phyloP scores from a whole-genome alignment of 2,329 filamentous ascomycete genomes.

The Blumeriella jaapii region DNA sequence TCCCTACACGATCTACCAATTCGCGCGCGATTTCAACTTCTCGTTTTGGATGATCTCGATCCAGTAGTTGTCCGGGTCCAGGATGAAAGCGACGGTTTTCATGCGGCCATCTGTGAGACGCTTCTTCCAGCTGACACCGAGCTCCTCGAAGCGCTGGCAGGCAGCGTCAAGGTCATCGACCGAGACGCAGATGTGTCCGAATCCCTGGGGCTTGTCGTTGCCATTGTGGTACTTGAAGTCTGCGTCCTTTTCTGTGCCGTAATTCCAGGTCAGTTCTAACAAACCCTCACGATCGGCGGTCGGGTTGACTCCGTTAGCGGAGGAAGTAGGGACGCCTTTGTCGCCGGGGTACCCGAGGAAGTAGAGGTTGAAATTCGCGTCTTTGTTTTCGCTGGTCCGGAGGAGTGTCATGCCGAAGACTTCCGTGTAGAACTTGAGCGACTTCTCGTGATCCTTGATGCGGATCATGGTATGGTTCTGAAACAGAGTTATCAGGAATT shows the following conservation, averaged over 20 bases:
- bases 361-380: constrained; percentile 76
- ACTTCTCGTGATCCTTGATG: constrained; percentile 69
- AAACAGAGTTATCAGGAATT: too few species aligned
- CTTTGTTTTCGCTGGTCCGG: constrained; percentile 57
- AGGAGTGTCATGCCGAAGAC: constrained; percentile 79
- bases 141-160: constrained; percentile 72
- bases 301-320: constrained; percentile 43
- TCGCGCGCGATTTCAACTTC: constrained; percentile 35
- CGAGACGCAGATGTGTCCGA: constrained; percentile 80
- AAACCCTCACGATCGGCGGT: constrained; percentile 67
- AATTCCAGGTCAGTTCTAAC: constrained; percentile 80
- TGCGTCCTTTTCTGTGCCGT: constrained; percentile 75
- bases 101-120: constrained; percentile 81
- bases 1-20: too few species aligned
- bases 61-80: constrained; percentile 82
- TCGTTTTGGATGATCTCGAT: constrained; percentile 73
- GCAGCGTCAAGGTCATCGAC: constrained; percentile 86
- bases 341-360: constrained; percentile 71
- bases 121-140: constrained; percentile 89
- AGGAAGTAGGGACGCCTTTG: constrained; percentile 40
- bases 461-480: constrained; percentile 91
- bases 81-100: constrained; percentile 86
- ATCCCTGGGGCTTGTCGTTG: constrained; percentile 84
- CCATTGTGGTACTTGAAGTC: constrained; percentile 84
- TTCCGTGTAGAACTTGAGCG: constrained; percentile 72